Evolutionary conservation across 2,329 filamentous ascomycete genomes (phyloP).

Genomic region (Trichothecium roseum): DNA sequence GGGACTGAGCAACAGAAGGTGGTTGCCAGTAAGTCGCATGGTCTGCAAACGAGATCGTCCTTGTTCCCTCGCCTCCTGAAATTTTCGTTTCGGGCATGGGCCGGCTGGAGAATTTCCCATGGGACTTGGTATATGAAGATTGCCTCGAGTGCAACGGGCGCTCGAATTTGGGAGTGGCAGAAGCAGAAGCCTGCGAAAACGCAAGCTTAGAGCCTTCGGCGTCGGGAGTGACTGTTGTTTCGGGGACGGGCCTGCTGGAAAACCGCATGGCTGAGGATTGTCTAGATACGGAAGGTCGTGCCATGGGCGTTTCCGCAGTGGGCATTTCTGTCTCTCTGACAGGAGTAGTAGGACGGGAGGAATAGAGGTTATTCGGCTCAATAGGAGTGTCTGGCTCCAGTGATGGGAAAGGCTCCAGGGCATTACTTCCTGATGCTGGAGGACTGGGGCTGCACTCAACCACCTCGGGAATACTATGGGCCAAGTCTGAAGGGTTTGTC

Average conservation of each 20-base stretch:
- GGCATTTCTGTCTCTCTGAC: slow-evolving; percentile 1
- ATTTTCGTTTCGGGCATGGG: slow-evolving; percentile 51
- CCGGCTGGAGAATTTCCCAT: slow-evolving; percentile 50
- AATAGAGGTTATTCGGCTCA: too few relatives aligned
- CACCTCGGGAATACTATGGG: slow-evolving; percentile 4
- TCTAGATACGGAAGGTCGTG: slow-evolving; percentile 37
- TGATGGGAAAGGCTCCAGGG: slow-evolving; percentile 1
- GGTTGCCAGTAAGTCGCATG: slow-evolving; percentile 12
- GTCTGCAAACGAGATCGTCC: slow-evolving; percentile 54
- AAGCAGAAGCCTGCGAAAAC: slow-evolving; percentile 41
- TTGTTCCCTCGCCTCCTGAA: slow-evolving; percentile 41
- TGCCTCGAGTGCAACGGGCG: slow-evolving; percentile 28
- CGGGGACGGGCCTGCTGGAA: slow-evolving; percentile 62
- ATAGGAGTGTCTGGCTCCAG: neutral
- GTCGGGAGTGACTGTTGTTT: slow-evolving; percentile 54
- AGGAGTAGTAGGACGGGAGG: slow-evolving; percentile 15
- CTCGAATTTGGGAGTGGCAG: slow-evolving; percentile 17
- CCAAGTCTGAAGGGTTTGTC: slow-evolving; percentile 1
- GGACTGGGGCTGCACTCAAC: slow-evolving; percentile 2
- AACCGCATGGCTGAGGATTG: slow-evolving; percentile 51
- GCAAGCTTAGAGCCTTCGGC: slow-evolving; percentile 55
- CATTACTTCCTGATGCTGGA: slow-evolving; percentile 2
- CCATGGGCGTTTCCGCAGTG: slow-evolving; percentile 9
- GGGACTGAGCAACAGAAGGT: slow-evolving; percentile 11
- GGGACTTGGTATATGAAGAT: slow-evolving; percentile 31